Base-by-base conservation (phyloP, 2,329 filamentous ascomycete genomes). In the Sporothrix luriei region DNA sequence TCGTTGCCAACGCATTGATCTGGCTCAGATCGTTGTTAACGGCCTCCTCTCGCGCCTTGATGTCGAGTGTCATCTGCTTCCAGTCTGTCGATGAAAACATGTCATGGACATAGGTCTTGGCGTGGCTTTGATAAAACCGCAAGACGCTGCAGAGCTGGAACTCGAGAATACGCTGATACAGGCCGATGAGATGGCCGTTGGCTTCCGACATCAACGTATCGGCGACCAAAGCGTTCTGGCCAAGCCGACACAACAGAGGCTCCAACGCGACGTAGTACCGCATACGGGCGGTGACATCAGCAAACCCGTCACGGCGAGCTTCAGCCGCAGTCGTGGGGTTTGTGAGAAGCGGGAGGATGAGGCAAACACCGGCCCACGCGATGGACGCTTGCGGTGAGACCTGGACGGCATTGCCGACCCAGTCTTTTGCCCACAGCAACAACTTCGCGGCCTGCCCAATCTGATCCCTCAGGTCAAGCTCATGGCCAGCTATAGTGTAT, bases 91-190 rank as follows among this genome's bases (percentile, higher is more conserved):
- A 68, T 26, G 46, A 21, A 66, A 76, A 1, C 24, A 71, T 40
- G 43, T 76, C 76, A 2, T 72, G 38, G 0, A 43, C 40, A 46
- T 72, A 72, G 5, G 59, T 70, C 26, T 19, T 54, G 10, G 72
- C 14, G 29, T 64, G 26, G 38, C 55, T 73, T 24, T 67, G 71
- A 67, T 76, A 78, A 69, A 80, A 78, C 49, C 78, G 72, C 6
- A 80, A 65, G n/a, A 78, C 76, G 49, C 74, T 78, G 40, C 66
- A 70, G 16, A 79, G 57, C 66, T 80, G 79, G 49, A 80, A 81
- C 6, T 76, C 75, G 26, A 80, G 72, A 54, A 81, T 76, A 19
- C 69, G 51, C 48, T 76, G 66, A 69, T 80, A 80, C 3, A 80
- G 75, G 2, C 73, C 70, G 1, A 76, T 68, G 21, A 78, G 68